Base-by-base conservation (phyloP, 495 filamentous ascomycete genomes). In the Poronia punctata region DNA sequence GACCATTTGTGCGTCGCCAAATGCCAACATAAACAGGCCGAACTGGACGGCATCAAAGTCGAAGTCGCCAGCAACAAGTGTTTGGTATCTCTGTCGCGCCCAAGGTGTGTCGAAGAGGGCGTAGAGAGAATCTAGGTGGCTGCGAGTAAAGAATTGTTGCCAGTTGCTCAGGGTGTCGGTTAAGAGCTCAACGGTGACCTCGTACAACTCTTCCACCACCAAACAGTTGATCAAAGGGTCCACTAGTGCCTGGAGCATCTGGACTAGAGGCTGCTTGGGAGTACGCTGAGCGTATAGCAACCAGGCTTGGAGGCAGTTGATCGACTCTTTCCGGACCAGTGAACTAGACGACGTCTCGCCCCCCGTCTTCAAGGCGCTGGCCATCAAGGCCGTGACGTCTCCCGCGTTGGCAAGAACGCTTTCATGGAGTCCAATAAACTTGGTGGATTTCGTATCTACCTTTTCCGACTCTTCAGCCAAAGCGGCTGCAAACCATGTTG, bases 391-490 rank as follows among this genome's bases (percentile, higher is more conserved):
- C 3, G 66, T 60, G 3, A 69, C 62, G 54, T 82, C 76, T 9
- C 63, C 47, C 7, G 64, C 61, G 50, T 79, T 82, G 6, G 60
- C 60, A 11, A 60, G 46, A 3, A 80, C 60, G 27, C 68, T 57
- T 7, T 70, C 57, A 49, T 80, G 75, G 31, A 77, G 28, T 26
- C 38, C 21, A 14, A 57, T 63, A 53, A 61, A 79, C 67, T 78
- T 76, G 28, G 67, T 56, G 15, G 73, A 71, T 33, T 68, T 73
- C 24, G 66, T 65, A 47, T 82, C 78, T 8, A 79, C 70, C 50
- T 81, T 84, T 32, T 75, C 72, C 7, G 80, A 77, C 48, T 95
- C 88, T 48, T 93, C 86, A 3, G 82, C 84, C 7, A 95, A 59
- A 11, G 72, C 75, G 32, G 75, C 70, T 3, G 76, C 74, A 53